Conservation (phyloP, 2,329 filamentous ascomycete species). For the Calonectria pteridis region DNA sequence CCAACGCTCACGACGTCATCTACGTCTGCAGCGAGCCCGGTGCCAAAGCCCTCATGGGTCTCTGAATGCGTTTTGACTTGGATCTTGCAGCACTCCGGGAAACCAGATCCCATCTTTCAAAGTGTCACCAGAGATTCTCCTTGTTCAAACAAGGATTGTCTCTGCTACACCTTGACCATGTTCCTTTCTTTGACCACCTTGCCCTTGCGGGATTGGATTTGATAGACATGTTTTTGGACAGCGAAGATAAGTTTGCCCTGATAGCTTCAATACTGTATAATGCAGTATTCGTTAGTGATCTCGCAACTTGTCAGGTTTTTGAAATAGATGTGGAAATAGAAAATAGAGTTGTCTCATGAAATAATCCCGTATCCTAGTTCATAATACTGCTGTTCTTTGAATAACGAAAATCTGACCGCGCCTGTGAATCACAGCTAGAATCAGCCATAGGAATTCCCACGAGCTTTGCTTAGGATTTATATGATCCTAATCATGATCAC, state of each 20-base stretch:
- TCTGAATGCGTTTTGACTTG: constrained; percentile 28
- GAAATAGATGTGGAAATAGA: constrained; percentile 4
- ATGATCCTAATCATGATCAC: not conserved
- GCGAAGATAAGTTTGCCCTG: not conserved
- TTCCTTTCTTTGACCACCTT: not conserved
- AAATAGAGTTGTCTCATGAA: not conserved
- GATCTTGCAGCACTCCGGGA: not conserved
- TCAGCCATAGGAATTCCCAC: not conserved
- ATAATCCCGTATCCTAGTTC: not conserved
- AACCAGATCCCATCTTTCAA: not conserved
- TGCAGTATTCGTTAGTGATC: not conserved
- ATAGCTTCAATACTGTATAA: not conserved
- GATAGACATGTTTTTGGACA: not conserved
- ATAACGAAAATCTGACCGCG: not conserved
- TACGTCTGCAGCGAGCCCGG: constrained; percentile 96
- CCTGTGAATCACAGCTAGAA: not conserved
- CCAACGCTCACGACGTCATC: constrained; percentile 89
- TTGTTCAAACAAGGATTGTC: not conserved
- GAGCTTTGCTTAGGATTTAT: not conserved
- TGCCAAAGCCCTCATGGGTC: constrained; percentile 76
- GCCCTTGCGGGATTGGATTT: not conserved
- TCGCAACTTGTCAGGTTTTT: not conserved
- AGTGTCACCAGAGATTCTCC: not conserved
- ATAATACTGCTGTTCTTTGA: not conserved
- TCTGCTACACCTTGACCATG: not conserved